Base-by-base conservation (phyloP, 2,329 filamentous ascomycete genomes). In the Mollisiaceae sp. region DNA sequence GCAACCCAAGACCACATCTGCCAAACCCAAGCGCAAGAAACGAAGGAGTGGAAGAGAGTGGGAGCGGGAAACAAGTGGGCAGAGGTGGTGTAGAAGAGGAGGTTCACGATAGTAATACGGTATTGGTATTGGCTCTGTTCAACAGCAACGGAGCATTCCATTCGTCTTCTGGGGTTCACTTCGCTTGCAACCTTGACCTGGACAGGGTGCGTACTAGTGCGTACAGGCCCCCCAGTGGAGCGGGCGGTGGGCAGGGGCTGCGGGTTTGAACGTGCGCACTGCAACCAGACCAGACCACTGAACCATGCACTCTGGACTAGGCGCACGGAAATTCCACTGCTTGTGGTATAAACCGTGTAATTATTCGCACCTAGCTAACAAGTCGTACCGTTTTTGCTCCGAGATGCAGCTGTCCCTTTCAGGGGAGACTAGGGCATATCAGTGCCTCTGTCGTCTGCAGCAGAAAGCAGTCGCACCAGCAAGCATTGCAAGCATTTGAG, bases 91-190 rank as follows among this genome's bases (percentile, higher is more conserved):
- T 59, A 39, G 38, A 47, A 64, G 61, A 62, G 63, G 66, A 68
- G 55, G 66, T 66, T 70, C 64, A 67, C 63, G 66, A 70, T 72
- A 66, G 58, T 70, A 70, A 71, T 66, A 64, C 45, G 56, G 56
- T 65, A 68, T 62, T 63, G 56, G 56, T 65, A 68, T 62, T 63
- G 58, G 63, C 61, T 57, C 59, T 18, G 41, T 24, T 60, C 24
- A 43, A 43, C 38, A 38, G 55, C 60, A 36, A 50, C 60, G 64
- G 64, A 63, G 60, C 62, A 50, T 59, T 59, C 59, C 45, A 64
- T 54, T 65, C 59, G 63, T 47, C 32, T 60, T 67, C 64, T 52
- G 63, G 62, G 65, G 59, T 66, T 67, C 62, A 62, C 35, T 52
- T 69, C 66, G 69, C 69, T 69, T 68, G 63, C 32, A 61, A 65